Base-by-base conservation (phyloP, 2,329 filamentous ascomycete species). In the Pseudopithomyces maydicus region DNA sequence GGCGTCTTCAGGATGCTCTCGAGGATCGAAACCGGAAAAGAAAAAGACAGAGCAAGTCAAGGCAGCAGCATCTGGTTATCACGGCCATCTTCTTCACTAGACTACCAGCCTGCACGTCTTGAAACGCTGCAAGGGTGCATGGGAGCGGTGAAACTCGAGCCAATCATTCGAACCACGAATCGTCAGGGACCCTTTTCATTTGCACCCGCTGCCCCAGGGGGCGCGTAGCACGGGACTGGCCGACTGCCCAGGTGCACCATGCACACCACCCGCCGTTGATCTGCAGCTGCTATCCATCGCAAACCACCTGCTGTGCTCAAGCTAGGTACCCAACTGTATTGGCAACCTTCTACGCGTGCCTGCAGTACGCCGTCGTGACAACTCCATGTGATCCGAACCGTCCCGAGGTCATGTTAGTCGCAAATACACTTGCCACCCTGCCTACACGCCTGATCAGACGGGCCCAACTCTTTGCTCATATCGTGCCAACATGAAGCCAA, bases 61-160 rank as follows among this genome's bases (percentile, higher is more conserved):
- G 32, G 48, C 48, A 51, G 38, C 48, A 43, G 36, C n/a, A 23
- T 23, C 22, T 17, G 12, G 15, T 41, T 50, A 50, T 50, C 65
- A 63, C 61, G 64, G 67, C 57, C 47, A 55, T 54, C 57, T 61
- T 29, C 26, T 29, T 4, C 8, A 29, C 8, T n/a, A n/a, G n/a
- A n/a, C 26, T 8, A 29, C 26, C 58, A 54, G 55, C 45, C 61
- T 66, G 59, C 59, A 54, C 38, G 36, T 38, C 53, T 48, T 58
- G 47, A 59, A 59, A 58, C 57, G 43, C 47, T 36, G 55, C 58
- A 61, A 49, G 55, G 61, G 54, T 61, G 42, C 10, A 7, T 35
- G 17, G 33, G 35, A 58, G 61, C 58, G 61, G 63, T 65, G 61
- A 66, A 64, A 63, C 58, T 57, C 39, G 15, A 41, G 51, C 64